A percentile compares a stretch with the other conserved stretches of the same genome.
Evolutionary conservation across 1,139 yeast species (phyloP).

Genomic region (Hyphopichia burtonii): DNA sequence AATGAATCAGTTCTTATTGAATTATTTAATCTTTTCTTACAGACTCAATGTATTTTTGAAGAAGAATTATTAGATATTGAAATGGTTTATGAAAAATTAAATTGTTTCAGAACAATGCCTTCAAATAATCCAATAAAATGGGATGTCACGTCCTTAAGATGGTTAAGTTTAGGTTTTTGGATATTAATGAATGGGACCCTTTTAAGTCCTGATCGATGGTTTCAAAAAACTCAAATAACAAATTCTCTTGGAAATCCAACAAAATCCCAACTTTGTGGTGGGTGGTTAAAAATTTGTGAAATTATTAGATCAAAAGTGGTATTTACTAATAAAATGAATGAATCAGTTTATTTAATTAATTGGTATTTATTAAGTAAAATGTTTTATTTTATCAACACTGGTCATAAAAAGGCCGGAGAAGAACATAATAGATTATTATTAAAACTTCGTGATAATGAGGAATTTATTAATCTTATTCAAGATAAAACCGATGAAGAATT

Average conservation of each 20-base stretch:
- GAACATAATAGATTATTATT: conserved; percentile 32
- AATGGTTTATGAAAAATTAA: neutral
- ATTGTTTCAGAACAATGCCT: no score
- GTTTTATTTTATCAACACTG: conserved; percentile 21
- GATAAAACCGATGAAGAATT: conserved; percentile 5
- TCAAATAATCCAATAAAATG: neutral
- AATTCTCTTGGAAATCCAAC: neutral
- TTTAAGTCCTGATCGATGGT: conserved; percentile 9
- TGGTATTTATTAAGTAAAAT: conserved; percentile 30
- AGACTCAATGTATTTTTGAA: neutral
- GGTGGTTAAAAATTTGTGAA: neutral
- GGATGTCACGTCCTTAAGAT: neutral
- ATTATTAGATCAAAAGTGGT: neutral
- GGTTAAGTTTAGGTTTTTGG: conserved; percentile 13
- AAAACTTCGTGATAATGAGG: conserved; percentile 25
- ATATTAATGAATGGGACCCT: conserved; percentile 24
- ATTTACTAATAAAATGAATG: conserved; percentile 15
- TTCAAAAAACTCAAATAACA: conserved; percentile 3
- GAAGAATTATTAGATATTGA: neutral
- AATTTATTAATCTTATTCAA: conserved; percentile 22
- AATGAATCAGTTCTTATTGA: neutral
- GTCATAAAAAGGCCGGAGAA: conserved; percentile 26
- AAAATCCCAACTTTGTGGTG: neutral
- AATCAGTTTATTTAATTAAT: conserved; percentile 24
- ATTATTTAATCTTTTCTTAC: neutral